These are phyloP conservation scores for Suillus lakei DNA, from an alignment of 768 basidiomycete species.

Conservation along the genomic window DNA sequence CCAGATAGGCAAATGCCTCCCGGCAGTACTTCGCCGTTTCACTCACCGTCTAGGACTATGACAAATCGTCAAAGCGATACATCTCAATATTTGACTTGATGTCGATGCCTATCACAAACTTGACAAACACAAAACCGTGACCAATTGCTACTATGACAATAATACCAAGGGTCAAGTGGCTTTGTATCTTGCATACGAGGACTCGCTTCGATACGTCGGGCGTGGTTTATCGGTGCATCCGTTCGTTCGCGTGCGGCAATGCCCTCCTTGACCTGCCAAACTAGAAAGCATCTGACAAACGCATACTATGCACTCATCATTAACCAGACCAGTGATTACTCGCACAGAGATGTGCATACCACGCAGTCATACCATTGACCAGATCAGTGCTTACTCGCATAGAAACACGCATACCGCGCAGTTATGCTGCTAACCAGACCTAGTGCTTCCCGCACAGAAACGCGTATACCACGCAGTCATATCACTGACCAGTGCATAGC, in stretches of 20 bases:
- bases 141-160: slow-evolving; percentile 10
- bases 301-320: background rate
- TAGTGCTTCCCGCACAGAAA: background rate
- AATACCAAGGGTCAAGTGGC: slow-evolving; percentile 12
- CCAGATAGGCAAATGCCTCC: slow-evolving; percentile 16
- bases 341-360: background rate
- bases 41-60: slow-evolving; percentile 6
- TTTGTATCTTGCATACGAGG: slow-evolving; percentile 13
- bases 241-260: slow-evolving; percentile 11
- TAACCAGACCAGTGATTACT: background rate
- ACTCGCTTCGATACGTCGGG: background rate
- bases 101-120: slow-evolving; percentile 6
- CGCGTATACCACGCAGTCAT: background rate
- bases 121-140: background rate
- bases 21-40: background rate
- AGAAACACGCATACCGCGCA: background rate
- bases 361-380: background rate
- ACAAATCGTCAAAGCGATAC: background rate
- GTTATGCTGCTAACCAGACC: background rate
- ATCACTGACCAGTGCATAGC: background rate
- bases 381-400: slow-evolving; percentile 1
- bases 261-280: slow-evolving; percentile 9
- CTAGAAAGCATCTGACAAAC: background rate
- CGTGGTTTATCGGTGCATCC: slow-evolving; percentile 12
- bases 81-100: background rate